A percentile compares a stretch with the other conserved stretches of the same genome.
Evolutionary conservation across 768 basidiomycete species (phyloP).

Genomic region (Ramaria sp.): DNA sequence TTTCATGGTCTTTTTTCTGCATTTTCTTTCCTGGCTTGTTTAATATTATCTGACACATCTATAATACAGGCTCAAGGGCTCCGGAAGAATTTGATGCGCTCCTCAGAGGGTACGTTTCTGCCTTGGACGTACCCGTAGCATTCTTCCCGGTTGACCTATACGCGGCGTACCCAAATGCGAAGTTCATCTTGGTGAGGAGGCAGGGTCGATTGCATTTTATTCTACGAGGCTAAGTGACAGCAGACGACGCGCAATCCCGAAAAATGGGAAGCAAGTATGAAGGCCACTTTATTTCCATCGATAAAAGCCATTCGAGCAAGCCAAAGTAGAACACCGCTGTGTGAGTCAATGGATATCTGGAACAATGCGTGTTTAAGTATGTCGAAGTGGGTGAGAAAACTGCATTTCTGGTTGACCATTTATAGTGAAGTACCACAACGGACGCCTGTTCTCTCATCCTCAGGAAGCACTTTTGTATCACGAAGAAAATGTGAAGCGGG

Average conservation of each 20-base stretch:
- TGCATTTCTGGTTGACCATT: not conserved
- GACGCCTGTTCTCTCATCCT: not conserved
- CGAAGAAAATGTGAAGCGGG: not conserved
- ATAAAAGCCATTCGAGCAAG: not conserved
- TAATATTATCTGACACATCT: not conserved
- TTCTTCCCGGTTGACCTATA: not conserved
- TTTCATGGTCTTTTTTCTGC: not conserved
- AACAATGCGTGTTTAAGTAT: not conserved
- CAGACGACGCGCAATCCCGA: conserved; percentile 3
- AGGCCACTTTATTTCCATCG: not conserved
- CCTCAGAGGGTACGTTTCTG: not conserved
- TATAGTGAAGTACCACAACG: not conserved
- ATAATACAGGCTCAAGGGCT: not conserved
- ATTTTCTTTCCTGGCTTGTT: not conserved
- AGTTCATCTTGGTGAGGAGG: not conserved
- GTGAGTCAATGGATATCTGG: not conserved
- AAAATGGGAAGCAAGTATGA: conserved; percentile 1
- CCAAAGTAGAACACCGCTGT: not conserved
- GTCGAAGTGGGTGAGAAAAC: not conserved
- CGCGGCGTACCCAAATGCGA: conserved; percentile 5
- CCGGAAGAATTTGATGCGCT: not conserved
- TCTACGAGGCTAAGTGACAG: not conserved
- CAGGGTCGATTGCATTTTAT: not conserved
- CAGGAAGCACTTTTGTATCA: not conserved
- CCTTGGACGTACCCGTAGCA: not conserved